Evolutionary conservation across 768 basidiomycete genomes (phyloP).

Genomic region (Macrolepiota dolichaula): DNA sequence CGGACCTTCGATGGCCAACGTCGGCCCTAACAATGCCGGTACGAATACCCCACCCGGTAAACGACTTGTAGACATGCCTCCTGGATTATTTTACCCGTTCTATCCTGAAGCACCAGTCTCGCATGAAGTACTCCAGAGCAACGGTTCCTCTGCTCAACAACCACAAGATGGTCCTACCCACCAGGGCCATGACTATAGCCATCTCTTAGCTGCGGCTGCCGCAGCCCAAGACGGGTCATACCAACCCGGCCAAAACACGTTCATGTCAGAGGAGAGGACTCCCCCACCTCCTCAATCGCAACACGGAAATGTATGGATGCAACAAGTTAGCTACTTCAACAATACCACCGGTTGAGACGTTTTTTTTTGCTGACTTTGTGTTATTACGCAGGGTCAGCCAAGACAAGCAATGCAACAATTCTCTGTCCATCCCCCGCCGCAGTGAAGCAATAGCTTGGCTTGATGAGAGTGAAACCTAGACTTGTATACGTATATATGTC

Average conservation of each 20-base stretch:
- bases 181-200: constrained; percentile 39
- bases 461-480: background rate
- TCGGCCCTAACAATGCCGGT: constrained; percentile 25
- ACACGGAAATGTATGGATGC: constrained; percentile 18
- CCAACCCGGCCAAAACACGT: constrained; percentile 55
- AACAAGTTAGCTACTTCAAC: background rate
- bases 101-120: constrained; percentile 47
- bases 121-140: constrained; percentile 7
- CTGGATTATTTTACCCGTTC: constrained; percentile 75
- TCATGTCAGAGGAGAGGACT: constrained; percentile 65
- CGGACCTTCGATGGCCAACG: constrained; percentile 19
- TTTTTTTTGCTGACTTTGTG: background rate
- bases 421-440: constrained; percentile 22
- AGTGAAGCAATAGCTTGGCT: background rate
- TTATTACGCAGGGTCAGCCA: constrained; percentile 12
- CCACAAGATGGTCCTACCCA: constrained; percentile 12
- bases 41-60: constrained; percentile 35
- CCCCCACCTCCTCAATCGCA: constrained; percentile 20
- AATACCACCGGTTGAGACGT: background rate
- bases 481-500: background rate
- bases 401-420: constrained; percentile 22
- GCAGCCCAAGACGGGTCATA: constrained; percentile 53
- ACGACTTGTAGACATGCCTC: constrained; percentile 63
- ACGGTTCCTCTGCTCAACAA: constrained; percentile 10
- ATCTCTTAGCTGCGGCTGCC: constrained; percentile 56